Evolutionary conservation across 352 stramenopile genomes (phyloP), one percentile per base, ranked within the genome.

Genomic region (Phytophthora constricta): DNA sequence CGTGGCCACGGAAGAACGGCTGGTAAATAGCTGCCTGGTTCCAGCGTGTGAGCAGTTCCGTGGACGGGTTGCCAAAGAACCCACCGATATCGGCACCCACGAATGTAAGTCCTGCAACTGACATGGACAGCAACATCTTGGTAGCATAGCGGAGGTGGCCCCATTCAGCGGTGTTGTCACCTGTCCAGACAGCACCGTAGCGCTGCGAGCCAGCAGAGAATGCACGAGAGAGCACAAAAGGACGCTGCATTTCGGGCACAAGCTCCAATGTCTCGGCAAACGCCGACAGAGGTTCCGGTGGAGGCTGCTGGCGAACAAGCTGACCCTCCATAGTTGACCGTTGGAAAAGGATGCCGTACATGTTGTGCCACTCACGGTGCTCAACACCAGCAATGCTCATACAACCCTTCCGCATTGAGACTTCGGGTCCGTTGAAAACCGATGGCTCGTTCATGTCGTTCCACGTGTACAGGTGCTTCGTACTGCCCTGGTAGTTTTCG

Each of bases 371-470:
- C 72, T 99, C 97, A 34, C 98, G 90, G 79, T 99, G 97, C 80
- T 99, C 98, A 14, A 98, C 84, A 23, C 94, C 96, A 4, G 90
- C 76, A 11, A 99, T 65, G 66, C 96, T 99, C 39, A 86, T 68
- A 34, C 90, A 84, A 65, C 98, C 92, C 76, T 99, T 99, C 65
- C 90, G 86, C 97, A 99, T 99, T 1, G 93, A 97, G n/a, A 99
- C 98, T 79, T 99, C 98, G 0, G 98, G 98, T 16, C 98, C 97
- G 64, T 99, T 99, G 67, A 99, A 99, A 17, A 99, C 98, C 26
- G 86, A 98, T 17, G 97, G 97, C 82, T 99, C 98, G 79, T 99
- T 99, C 98, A 99, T 99, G 82, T 99, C 98, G 80, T 99, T 99
- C 98, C 98, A 99, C 8, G 93, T 99, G 77, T 96, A 99, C 47